Percentiles rank a stretch among this genome's conserved stretches.
Evolutionary conservation across 495 filamentous ascomycete genomes (phyloP).

Genomic region (Daldinia loculata): DNA sequence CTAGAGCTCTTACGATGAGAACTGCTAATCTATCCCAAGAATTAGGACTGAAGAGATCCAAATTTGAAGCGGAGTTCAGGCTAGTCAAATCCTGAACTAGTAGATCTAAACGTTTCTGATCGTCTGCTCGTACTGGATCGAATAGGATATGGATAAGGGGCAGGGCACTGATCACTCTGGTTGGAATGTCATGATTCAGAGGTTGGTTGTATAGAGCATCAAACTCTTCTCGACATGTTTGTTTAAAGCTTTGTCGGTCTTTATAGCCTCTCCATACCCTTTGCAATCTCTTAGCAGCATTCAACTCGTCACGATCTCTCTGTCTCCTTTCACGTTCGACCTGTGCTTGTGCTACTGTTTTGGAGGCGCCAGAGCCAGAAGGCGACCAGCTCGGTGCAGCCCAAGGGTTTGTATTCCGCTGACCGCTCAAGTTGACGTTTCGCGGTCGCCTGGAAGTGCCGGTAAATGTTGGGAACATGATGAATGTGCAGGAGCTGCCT

Average conservation of each 20-base stretch:
- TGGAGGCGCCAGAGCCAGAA: conserved; percentile 67
- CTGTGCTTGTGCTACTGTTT: conserved; percentile 83
- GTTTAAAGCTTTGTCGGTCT: conserved; percentile 65
- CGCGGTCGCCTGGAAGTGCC: conserved; percentile 84
- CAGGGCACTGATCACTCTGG: conserved; percentile 45
- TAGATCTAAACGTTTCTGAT: conserved; percentile 48
- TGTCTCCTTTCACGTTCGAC: conserved; percentile 82
- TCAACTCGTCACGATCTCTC: conserved; percentile 79
- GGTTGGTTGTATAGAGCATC: conserved; percentile 60
- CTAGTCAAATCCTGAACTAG: conserved; percentile 49
- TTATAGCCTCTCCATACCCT: conserved; percentile 83
- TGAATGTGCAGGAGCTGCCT: conserved; percentile 12
- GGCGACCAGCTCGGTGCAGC: conserved; percentile 61
- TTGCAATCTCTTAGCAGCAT: conserved; percentile 79
- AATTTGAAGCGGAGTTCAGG: conserved; percentile 36
- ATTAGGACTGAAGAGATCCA: conserved; percentile 38
- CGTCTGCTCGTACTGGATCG: conserved; percentile 42
- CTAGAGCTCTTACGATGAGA: conserved; percentile 47
- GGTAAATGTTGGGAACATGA: conserved; percentile 91
- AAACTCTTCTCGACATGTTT: conserved; percentile 70
- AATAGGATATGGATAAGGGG: conserved; percentile 50
- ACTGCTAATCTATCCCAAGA: conserved; percentile 49
- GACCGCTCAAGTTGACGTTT: conserved; percentile 93
- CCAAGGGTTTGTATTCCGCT: conserved; percentile 75
- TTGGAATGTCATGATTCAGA: conserved; percentile 8